Evolutionary conservation across 805 yeast species (phyloP).

Genomic region (Starmera dryadoides): DNA sequence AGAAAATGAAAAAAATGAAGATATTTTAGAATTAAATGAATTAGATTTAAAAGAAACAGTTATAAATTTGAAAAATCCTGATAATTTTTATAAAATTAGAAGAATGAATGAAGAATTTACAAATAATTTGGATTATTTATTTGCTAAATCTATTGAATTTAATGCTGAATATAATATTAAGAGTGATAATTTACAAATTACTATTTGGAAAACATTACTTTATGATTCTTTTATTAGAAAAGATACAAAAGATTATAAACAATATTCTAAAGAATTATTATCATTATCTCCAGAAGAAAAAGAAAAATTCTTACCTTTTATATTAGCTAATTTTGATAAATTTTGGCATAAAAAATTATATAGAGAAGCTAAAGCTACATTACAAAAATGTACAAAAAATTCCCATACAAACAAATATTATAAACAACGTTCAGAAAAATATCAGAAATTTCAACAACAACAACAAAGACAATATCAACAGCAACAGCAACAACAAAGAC

Average conservation of each 20-base stretch:
- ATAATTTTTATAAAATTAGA: conserved; percentile 14
- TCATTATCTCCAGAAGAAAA: conserved; percentile 9
- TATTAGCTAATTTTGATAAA: conserved; percentile 25
- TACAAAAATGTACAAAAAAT: conserved; percentile 32
- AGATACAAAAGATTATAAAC: conserved; percentile 18
- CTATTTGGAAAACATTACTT: conserved; percentile 31
- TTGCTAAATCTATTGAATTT: conserved; percentile 10
- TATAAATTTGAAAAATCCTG: conserved; percentile 22
- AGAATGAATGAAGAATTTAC: conserved; percentile 13
- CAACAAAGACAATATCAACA: conserved; percentile 34
- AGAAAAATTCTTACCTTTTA: conserved; percentile 32
- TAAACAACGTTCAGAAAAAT: conserved; percentile 23
- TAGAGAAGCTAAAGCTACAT: conserved; percentile 30
- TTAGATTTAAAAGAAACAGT: conserved; percentile 34
- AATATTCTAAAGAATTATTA: conserved; percentile 19
- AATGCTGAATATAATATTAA: conserved; percentile 10
- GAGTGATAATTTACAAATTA: conserved; percentile 16
- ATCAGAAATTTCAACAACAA: conserved; percentile 29
- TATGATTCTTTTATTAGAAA: conserved; percentile 29
- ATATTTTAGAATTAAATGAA: conserved; percentile 31
- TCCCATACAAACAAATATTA: conserved; percentile 28
- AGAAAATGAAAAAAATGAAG: conserved; percentile 22
- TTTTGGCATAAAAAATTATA: conserved; percentile 27
- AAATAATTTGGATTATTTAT: conserved; percentile 15
- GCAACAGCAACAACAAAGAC: conserved; percentile 41